Evolutionary conservation across 805 yeast genomes (phyloP).

Genomic region (Candida multigemmis): DNA sequence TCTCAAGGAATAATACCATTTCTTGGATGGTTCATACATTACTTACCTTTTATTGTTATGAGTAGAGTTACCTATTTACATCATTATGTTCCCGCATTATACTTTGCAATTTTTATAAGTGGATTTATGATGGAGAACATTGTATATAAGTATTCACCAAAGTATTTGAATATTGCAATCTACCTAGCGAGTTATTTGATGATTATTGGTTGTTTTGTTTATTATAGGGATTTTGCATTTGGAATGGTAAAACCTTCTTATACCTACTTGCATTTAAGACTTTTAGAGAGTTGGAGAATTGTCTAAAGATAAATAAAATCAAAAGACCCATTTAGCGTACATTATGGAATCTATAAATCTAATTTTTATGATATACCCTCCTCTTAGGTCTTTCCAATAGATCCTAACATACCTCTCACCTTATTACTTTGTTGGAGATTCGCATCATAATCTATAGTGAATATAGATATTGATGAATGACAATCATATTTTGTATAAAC

Average conservation of each 20-base stretch:
- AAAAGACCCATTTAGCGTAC: too few species aligned
- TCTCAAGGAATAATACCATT: slow-evolving; percentile 26
- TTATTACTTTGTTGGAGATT: too few species aligned
- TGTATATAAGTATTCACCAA: slow-evolving; percentile 9
- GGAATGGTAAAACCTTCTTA: slow-evolving; percentile 54
- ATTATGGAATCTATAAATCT: too few species aligned
- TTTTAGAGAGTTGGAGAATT: slow-evolving; percentile 17
- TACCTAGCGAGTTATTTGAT: slow-evolving; percentile 38
- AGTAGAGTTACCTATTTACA: slow-evolving; percentile 35
- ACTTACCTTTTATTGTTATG: slow-evolving; percentile 31
- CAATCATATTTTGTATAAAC: slow-evolving; percentile 25
- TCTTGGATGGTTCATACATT: slow-evolving; percentile 31
- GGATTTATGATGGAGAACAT: slow-evolving; percentile 47
- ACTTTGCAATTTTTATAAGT: slow-evolving; percentile 63
- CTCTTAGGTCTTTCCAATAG: too few species aligned
- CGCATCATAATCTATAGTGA: slow-evolving; percentile 34
- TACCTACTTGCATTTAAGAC: slow-evolving; percentile 19
- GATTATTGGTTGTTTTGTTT: slow-evolving; percentile 50
- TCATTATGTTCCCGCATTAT: slow-evolving; percentile 36
- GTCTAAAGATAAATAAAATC: background rate
- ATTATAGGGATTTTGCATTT: slow-evolving; percentile 60
- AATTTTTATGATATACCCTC: too few species aligned
- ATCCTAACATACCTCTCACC: too few species aligned
- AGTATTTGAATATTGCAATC: slow-evolving; percentile 10
- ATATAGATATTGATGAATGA: slow-evolving; percentile 34